These are phyloP conservation scores for Striga hermonthica DNA, from an alignment of 305 asterid genomes.

Conservation along the genomic window DNA sequence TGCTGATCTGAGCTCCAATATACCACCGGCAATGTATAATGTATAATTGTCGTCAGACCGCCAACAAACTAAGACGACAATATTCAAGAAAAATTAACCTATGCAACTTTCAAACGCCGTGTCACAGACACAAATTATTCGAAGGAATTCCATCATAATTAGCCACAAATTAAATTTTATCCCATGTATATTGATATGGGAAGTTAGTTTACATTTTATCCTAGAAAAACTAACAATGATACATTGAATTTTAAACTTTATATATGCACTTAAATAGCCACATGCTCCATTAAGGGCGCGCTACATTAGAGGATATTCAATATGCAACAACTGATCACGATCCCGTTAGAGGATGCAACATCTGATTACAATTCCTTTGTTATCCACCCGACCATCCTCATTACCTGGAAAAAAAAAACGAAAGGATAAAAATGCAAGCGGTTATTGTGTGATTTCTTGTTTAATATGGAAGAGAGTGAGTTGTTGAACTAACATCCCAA, in stretches of 20 bases:
- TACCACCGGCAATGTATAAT: too few relatives aligned
- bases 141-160: background rate
- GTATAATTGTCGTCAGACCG: background rate
- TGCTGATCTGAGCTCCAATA: too few relatives aligned
- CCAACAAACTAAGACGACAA: background rate
- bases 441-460: too few relatives aligned
- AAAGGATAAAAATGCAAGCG: background rate
- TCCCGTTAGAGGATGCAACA: slow-evolving; percentile 63
- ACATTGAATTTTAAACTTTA: slow-evolving; percentile 30
- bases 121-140: slow-evolving; percentile 24
- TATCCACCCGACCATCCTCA: slow-evolving; percentile 71
- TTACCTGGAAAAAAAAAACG: slow-evolving; percentile 45
- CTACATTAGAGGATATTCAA: slow-evolving; percentile 59
- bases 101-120: background rate
- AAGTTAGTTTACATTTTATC: slow-evolving; percentile 22
- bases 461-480: too few relatives aligned
- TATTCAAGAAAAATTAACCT: too few relatives aligned
- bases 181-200: slow-evolving; percentile 26
- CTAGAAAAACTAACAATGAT: slow-evolving; percentile 22
- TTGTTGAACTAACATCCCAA: too few relatives aligned
- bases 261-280: background rate
- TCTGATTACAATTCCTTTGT: slow-evolving; percentile 61
- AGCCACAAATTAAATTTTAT: slow-evolving; percentile 6
- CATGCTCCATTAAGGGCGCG: background rate
- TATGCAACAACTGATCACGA: slow-evolving; percentile 29